Evolutionary conservation across 768 basidiomycete species (phyloP).

Genomic region (Suillus discolor): DNA sequence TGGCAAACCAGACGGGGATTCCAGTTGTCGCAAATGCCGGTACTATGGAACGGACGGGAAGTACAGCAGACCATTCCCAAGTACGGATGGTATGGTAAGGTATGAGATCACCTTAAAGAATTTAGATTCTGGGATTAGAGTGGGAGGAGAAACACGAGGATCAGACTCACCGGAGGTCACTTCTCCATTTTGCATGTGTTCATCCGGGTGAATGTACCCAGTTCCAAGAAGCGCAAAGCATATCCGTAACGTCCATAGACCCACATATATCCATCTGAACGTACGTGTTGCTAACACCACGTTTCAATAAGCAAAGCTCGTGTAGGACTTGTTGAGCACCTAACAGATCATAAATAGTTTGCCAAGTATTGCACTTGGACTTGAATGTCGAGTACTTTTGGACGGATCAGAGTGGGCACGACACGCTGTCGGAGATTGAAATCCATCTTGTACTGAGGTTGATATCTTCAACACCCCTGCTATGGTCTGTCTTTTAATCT

Average conservation of each 20-base stretch:
- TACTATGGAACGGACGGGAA: slow-evolving; percentile 38
- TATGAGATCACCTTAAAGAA: slow-evolving; percentile 28
- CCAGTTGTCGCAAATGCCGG: slow-evolving; percentile 37
- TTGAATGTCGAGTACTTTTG: neutral
- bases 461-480: neutral
- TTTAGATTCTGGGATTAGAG: slow-evolving; percentile 11
- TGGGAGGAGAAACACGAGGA: slow-evolving; percentile 3
- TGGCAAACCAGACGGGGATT: slow-evolving; percentile 28
- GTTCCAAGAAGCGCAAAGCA: slow-evolving; percentile 36
- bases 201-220: slow-evolving; percentile 45
- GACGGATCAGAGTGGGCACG: neutral
- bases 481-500: slow-evolving; percentile 28
- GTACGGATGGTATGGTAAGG: slow-evolving; percentile 30
- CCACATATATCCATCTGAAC: slow-evolving; percentile 23
- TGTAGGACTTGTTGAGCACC: neutral
- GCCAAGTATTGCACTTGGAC: neutral
- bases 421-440: slow-evolving; percentile 31
- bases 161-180: slow-evolving; percentile 34
- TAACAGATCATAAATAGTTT: neutral
- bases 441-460: slow-evolving; percentile 16
- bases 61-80: slow-evolving; percentile 41
- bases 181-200: slow-evolving; percentile 45
- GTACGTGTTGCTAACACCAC: slow-evolving; percentile 16
- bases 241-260: slow-evolving; percentile 30
- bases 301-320: neutral